Conservation (phyloP, 495 filamentous ascomycete species). For the Lindgomyces ingoldianus region DNA sequence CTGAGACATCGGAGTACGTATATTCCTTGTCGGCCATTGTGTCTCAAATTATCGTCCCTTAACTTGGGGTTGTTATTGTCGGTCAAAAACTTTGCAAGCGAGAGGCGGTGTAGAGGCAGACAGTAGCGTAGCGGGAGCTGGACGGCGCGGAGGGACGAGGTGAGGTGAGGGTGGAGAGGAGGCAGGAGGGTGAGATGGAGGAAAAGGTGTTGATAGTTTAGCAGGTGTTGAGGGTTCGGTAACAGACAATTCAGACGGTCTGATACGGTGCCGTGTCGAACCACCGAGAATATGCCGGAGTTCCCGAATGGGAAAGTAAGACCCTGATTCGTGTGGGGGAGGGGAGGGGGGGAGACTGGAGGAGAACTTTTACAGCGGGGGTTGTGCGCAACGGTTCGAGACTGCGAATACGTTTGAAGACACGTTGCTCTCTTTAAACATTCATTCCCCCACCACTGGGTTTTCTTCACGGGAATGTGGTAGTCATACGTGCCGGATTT, state of each 20-base stretch:
- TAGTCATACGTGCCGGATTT: too few species aligned
- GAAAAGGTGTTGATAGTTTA: background rate
- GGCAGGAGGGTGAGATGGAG: background rate
- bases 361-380: too few species aligned
- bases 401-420: too few species aligned
- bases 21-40: conserved; percentile 57
- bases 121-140: background rate
- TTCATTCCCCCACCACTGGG: too few species aligned
- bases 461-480: background rate
- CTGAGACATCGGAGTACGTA: conserved; percentile 81
- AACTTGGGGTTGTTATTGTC: too few species aligned
- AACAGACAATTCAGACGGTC: too few species aligned
- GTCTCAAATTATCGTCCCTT: background rate
- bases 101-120: background rate
- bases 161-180: background rate
- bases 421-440: too few species aligned
- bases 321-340: background rate
- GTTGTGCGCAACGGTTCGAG: too few species aligned
- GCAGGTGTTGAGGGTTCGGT: too few species aligned
- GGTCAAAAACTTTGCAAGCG: background rate
- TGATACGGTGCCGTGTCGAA: too few species aligned
- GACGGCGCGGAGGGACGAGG: background rate
- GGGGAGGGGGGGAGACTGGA: too few species aligned
- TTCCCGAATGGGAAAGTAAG: background rate
- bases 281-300: background rate